These are phyloP conservation scores for Misopates orontium DNA, from an alignment of 257 asterid genomes.

Conservation along the genomic window DNA sequence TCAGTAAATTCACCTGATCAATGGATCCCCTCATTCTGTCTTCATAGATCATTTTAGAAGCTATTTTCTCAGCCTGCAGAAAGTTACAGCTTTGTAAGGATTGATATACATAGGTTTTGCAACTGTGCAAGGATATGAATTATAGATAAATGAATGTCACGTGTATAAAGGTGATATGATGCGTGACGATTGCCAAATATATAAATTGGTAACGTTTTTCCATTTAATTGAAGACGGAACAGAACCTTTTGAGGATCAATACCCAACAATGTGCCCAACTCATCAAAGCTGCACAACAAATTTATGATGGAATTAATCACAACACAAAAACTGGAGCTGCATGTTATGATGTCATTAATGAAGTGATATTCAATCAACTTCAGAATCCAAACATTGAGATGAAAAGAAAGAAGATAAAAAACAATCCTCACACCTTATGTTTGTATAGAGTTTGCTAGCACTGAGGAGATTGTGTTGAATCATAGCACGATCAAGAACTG, in stretches of 20 bases:
- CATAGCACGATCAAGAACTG: conserved; percentile 98
- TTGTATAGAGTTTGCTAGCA: conserved; percentile 96
- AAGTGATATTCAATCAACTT: conserved; percentile 20
- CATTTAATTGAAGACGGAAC: conserved; percentile 21
- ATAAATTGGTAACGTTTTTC: conserved; percentile 11
- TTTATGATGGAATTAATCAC: conserved; percentile 16
- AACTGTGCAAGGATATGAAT: conserved; percentile 4
- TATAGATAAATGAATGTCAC: background rate
- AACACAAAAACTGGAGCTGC: conserved; percentile 19
- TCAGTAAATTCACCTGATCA: conserved; percentile 66
- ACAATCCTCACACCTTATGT: conserved; percentile 62
- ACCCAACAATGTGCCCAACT: conserved; percentile 93
- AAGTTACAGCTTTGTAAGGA: conserved; percentile 2
- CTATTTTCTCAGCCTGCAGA: conserved; percentile 94
- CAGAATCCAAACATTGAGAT: conserved; percentile 8
- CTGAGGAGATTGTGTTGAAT: conserved; percentile 96
- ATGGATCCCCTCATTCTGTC: conserved; percentile 98
- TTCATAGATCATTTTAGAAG: conserved; percentile 93
- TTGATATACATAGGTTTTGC: background rate
- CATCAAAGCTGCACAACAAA: conserved; percentile 67
- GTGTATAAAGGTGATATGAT: too few relatives aligned
- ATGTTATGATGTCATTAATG: conserved; percentile 7
- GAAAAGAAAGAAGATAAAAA: conserved; percentile 2
- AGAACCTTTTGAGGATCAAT: conserved; percentile 89
- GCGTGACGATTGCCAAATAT: background rate